phyloP scores from a whole-genome alignment of 139 green algal genomes.

The Diplosphaera chodatii region DNA sequence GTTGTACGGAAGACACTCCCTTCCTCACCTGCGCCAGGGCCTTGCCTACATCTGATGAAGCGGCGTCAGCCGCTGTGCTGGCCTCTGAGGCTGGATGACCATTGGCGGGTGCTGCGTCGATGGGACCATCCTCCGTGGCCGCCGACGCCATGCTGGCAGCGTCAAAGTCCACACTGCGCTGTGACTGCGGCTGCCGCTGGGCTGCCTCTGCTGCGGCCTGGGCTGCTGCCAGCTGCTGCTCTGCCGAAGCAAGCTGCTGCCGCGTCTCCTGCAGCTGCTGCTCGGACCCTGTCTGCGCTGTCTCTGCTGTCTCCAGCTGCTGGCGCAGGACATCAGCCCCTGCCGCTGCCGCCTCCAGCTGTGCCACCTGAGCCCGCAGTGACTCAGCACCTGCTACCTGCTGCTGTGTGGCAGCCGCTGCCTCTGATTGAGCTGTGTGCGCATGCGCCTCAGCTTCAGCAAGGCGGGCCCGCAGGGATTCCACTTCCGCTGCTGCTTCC shows the following conservation, averaged over 20 bases:
- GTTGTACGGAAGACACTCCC: too few relatives aligned
- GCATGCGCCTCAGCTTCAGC: background rate
- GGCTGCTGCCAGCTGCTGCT: background rate
- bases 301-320: background rate
- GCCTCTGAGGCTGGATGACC: background rate
- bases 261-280: background rate
- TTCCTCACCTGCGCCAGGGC: background rate
- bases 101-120: background rate
- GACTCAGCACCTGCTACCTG: background rate
- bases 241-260: background rate
- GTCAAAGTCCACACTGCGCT: too few relatives aligned
- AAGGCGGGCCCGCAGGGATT: constrained; percentile 8
- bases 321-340: background rate
- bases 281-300: background rate
- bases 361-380: background rate
- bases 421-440: too few relatives aligned
- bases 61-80: too few relatives aligned
- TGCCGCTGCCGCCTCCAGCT: background rate
- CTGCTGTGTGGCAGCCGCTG: background rate
- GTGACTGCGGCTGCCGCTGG: background rate
- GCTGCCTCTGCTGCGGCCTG: background rate
- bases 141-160: too few relatives aligned
- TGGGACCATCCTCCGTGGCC: background rate
- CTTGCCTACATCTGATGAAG: background rate
- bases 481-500: background rate